These are phyloP conservation scores for Gomphus sp. DNA, from an alignment of 1,284 basidiomycete species.

Conservation along the genomic window DNA sequence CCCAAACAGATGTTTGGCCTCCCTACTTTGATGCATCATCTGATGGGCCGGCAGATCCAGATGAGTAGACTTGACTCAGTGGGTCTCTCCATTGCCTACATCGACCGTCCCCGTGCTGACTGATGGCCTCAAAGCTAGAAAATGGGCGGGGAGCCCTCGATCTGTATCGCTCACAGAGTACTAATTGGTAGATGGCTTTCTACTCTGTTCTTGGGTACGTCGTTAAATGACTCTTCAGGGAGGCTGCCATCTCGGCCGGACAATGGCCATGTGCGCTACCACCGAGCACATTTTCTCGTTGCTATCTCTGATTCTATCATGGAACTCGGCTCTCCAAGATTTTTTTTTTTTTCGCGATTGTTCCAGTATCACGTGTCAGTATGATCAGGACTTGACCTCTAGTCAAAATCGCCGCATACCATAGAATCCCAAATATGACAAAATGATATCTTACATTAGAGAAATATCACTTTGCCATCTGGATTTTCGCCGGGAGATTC, in stretches of 20 bases:
- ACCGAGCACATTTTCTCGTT: constrained; percentile 68
- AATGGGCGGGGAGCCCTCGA: constrained; percentile 70
- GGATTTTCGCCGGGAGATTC: too few relatives aligned
- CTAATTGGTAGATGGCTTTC: constrained; percentile 32
- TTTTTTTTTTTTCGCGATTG: too few relatives aligned
- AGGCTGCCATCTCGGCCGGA: constrained; percentile 43
- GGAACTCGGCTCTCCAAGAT: not conserved
- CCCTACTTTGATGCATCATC: constrained; percentile 67
- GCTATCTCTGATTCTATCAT: constrained; percentile 42
- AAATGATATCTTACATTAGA: too few relatives aligned
- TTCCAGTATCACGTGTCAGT: too few relatives aligned
- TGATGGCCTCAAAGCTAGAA: constrained; percentile 42
- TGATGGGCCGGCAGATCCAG: constrained; percentile 68
- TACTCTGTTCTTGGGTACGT: not conserved
- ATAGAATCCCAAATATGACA: too few relatives aligned
- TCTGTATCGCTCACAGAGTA: constrained; percentile 58
- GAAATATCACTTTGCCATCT: too few relatives aligned
- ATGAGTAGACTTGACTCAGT: constrained; percentile 63
- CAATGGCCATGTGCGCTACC: constrained; percentile 72
- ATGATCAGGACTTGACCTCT: too few relatives aligned
- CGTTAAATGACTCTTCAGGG: constrained; percentile 24
- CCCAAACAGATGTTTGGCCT: constrained; percentile 61
- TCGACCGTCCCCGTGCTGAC: not conserved
- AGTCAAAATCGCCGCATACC: too few relatives aligned
- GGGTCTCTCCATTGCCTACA: constrained; percentile 21